These are phyloP conservation scores for Alternaria postmessia DNA, from an alignment of 2,329 filamentous ascomycete species.

Conservation along the genomic window DNA sequence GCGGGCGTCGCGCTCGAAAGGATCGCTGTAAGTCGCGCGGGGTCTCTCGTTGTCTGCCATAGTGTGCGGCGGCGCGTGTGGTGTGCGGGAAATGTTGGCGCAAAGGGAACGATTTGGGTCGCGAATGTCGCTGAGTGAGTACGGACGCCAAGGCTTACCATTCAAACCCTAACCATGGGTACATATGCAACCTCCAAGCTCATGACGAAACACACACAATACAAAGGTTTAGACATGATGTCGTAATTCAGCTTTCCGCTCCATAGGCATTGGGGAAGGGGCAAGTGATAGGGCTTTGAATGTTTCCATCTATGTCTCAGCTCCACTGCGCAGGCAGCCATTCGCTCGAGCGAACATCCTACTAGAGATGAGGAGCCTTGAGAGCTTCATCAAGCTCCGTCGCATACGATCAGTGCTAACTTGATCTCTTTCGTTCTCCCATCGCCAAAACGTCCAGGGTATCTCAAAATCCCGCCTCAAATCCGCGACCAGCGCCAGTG, in stretches of 20 bases:
- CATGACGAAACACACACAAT: background rate
- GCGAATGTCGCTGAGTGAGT: background rate
- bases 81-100: constrained; percentile 5
- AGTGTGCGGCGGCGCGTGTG: constrained; percentile 10
- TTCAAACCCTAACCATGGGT: background rate
- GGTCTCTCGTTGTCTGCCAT: constrained; percentile 39
- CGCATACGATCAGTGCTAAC: background rate
- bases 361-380: background rate
- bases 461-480: constrained; percentile 9
- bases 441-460: constrained; percentile 19
- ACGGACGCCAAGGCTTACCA: constrained; percentile 16
- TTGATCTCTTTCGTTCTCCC: background rate
- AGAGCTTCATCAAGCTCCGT: background rate
- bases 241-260: accelerated
- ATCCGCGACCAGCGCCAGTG: constrained; percentile 3
- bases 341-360: background rate
- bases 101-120: constrained; percentile 1
- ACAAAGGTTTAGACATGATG: background rate
- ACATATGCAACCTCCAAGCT: background rate
- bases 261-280: accelerated
- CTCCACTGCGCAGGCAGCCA: background rate
- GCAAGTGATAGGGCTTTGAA: too few relatives aligned
- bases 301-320: background rate
- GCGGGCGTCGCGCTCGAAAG: constrained; percentile 27
- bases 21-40: constrained; percentile 27